phyloP scores from a whole-genome alignment of 208 protist genomes.

The Crithidia mellificae region DNA sequence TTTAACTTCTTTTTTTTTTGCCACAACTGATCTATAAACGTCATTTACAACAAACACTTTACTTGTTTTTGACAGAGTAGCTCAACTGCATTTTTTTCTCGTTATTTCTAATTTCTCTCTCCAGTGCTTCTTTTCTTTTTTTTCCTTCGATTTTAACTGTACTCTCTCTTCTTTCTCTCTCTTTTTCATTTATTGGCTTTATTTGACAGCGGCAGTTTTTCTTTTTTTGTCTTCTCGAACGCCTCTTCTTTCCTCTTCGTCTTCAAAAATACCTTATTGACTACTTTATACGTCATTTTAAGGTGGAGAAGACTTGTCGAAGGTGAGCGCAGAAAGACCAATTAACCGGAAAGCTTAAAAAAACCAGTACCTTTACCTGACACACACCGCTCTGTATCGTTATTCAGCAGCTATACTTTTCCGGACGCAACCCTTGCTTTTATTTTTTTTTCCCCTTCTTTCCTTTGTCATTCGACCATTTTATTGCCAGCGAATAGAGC shows the following conservation, averaged over 20 bases:
- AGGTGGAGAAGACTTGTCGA: too few relatives aligned
- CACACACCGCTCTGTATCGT: too few relatives aligned
- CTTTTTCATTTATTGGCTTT: background rate
- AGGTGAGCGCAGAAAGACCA: background rate
- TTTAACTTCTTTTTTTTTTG: too few relatives aligned
- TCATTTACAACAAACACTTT: too few relatives aligned
- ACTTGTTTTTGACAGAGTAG: background rate
- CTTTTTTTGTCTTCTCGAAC: background rate
- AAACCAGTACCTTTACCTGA: background rate
- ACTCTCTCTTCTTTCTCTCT: background rate
- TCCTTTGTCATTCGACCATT: too few relatives aligned
- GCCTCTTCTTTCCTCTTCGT: constrained; percentile 4
- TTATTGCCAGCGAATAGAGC: too few relatives aligned
- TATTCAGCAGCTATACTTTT: too few relatives aligned
- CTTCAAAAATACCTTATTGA: background rate
- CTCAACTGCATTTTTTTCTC: background rate
- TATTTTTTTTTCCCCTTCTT: too few relatives aligned
- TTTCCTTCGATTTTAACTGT: background rate
- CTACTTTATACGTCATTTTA: background rate
- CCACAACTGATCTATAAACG: too few relatives aligned
- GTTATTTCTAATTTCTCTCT: background rate
- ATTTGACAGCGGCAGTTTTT: background rate
- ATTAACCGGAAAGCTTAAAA: background rate
- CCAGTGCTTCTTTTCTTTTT: background rate
- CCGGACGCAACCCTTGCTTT: too few relatives aligned